Percentiles rank a stretch among this genome's conserved stretches.
Conservation (phyloP, 176 grass and related monocot genomes). For the Pontederia paniculata region DNA sequence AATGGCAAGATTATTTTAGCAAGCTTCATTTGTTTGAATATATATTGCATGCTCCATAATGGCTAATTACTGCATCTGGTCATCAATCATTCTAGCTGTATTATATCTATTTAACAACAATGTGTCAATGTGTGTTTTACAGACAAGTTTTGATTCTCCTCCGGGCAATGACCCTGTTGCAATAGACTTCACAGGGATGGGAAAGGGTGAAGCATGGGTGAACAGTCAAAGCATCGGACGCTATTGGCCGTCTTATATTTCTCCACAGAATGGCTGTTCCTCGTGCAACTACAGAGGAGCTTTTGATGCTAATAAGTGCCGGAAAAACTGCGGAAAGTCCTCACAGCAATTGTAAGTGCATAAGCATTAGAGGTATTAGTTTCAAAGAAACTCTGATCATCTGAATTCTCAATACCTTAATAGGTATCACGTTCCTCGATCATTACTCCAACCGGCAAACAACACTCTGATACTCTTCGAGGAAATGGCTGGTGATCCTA, state of each 20-base stretch:
- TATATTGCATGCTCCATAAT: neutral
- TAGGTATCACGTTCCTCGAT: constrained; percentile 86
- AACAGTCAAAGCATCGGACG: constrained; percentile 95
- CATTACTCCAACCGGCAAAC: constrained; percentile 56
- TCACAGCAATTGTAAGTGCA: constrained; percentile 67
- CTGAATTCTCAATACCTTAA: constrained; percentile 13
- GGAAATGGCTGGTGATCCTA: constrained; percentile 77
- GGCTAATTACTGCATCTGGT: neutral
- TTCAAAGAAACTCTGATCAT: neutral
- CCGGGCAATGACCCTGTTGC: constrained; percentile 71
- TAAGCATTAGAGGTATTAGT: neutral
- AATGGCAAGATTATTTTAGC: neutral
- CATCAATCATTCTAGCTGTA: neutral
- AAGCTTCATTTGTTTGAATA: neutral
- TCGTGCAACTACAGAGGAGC: constrained; percentile 73
- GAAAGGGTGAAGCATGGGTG: constrained; percentile 93
- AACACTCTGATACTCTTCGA: constrained; percentile 88
- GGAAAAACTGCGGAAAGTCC: constrained; percentile 87
- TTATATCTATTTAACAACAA: too few species aligned
- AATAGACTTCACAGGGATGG: constrained; percentile 88
- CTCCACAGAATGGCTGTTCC: constrained; percentile 55
- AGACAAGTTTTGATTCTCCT: constrained; percentile 66
- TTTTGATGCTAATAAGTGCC: constrained; percentile 59
- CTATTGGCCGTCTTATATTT: constrained; percentile 71
- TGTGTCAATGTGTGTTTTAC: constrained; percentile 7